Evolutionary conservation across 352 stramenopile genomes (phyloP).

Genomic region (Phytophthora rubi): DNA sequence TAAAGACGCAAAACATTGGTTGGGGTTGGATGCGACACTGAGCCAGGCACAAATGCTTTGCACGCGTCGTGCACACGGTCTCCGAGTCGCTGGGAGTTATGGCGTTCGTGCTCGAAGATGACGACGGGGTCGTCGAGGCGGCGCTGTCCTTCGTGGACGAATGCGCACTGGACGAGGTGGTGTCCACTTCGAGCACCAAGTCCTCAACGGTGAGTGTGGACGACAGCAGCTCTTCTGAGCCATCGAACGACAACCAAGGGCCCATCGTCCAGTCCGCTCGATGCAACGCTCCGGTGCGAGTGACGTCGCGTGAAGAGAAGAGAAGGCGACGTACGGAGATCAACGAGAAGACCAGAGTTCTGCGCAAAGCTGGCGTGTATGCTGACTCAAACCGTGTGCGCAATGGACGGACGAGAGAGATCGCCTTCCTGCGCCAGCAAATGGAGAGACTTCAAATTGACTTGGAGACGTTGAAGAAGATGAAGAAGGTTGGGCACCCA

Average conservation of each 20-base stretch:
- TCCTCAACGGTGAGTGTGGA: background rate
- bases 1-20: background rate
- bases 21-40: background rate
- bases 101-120: slow-evolving; percentile 26
- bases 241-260: background rate
- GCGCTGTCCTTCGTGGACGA: slow-evolving; percentile 37
- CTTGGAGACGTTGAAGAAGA: slow-evolving; percentile 12
- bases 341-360: slow-evolving; percentile 19
- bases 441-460: slow-evolving; percentile 36
- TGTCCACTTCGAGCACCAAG: slow-evolving; percentile 1
- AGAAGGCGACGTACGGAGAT: slow-evolving; percentile 13
- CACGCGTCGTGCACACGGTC: background rate
- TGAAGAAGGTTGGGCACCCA: slow-evolving; percentile 1
- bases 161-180: background rate
- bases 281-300: slow-evolving; percentile 21
- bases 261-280: slow-evolving; percentile 21
- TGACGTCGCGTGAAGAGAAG: slow-evolving; percentile 14
- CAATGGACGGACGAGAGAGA: slow-evolving; percentile 34
- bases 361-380: slow-evolving; percentile 27
- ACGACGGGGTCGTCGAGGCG: slow-evolving; percentile 22
- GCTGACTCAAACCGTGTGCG: slow-evolving; percentile 39
- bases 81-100: slow-evolving; percentile 1
- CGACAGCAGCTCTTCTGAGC: background rate
- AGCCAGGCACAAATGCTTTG: slow-evolving; percentile 11
- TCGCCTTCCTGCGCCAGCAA: slow-evolving; percentile 42